Base-by-base conservation (phyloP, 192 early-diverging fungal species). In the Coemansia guatemalensis region DNA sequence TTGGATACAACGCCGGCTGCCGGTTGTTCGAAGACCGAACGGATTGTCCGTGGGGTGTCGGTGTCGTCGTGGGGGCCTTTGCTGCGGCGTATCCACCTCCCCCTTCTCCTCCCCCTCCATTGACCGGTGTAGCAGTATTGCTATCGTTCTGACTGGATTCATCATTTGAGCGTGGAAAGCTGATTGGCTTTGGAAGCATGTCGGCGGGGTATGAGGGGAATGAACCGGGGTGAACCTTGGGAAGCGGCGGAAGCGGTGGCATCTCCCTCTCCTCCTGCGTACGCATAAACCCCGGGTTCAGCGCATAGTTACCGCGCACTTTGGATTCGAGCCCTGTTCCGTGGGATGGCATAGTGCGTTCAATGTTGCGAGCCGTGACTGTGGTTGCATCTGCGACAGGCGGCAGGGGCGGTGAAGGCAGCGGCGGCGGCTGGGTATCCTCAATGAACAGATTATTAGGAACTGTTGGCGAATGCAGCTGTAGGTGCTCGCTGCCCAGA, bases 381-480 rank as follows among this genome's bases (percentile, higher is more conserved):
- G 5, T 33, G 5, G 20, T 32, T 53, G 21, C 23, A 23, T 26
- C 26, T 53, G 51, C 23, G 26, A 27, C 51, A 23, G 51, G 26
- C n/a, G 54, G 54, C n/a, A 6, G 21, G 17, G 57, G n/a, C 14
- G 22, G 44, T 24, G 6, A 22, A 49, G 33, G 33, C 51, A 35
- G 3, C 17, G 35, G 14, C 1, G 18, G 47, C 11, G 60, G 55
- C 39, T 49, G 26, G 8, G 44, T 71, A 48, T 65, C 58, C 29
- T 53, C 64, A 22, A 33, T 23, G 50, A 69, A 68, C 58, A 69
- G 48, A 44, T 64, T 51, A 29, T 53, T 63, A 29, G 73, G 73
- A n/a, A 69, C 54, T 4, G 74, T 76, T n/a, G 74, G 74, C 56
- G 74, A 76, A 44, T 66, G 74, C 60, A 70, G 41, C 60, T 63